Percentiles rank a stretch among this genome's conserved stretches.
Conservation (phyloP, 345 rosid genomes). For the Salix brachista region DNA sequence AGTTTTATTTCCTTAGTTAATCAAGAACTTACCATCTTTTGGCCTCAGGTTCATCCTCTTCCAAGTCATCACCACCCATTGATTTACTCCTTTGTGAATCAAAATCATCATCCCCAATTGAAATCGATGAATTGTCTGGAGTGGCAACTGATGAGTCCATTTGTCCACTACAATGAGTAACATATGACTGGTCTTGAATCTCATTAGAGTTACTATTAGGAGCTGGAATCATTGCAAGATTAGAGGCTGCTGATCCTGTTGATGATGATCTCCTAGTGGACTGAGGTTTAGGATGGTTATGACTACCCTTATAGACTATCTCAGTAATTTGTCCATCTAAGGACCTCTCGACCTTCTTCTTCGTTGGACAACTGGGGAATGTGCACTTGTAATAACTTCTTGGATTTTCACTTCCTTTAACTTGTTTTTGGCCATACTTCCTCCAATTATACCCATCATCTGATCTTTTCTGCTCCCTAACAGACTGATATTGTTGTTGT, state of each 20-base stretch:
- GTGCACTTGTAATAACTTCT: constrained; percentile 96
- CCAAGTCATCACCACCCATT: constrained; percentile 54
- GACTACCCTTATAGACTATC: constrained; percentile 84
- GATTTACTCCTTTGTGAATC: constrained; percentile 67
- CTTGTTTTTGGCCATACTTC: constrained; percentile 95
- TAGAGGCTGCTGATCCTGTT: constrained; percentile 20
- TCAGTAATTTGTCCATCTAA: constrained; percentile 81
- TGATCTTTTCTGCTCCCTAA: constrained; percentile 55
- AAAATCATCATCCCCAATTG: constrained; percentile 64
- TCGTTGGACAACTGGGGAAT: constrained; percentile 62
- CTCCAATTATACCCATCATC: constrained; percentile 95
- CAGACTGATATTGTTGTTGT: constrained; percentile 37
- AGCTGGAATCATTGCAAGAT: constrained; percentile 36
- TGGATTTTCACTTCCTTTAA: constrained; percentile 92
- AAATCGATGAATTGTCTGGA: constrained; percentile 67
- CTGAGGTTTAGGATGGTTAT: constrained; percentile 84
- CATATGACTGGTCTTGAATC: constrained; percentile 46
- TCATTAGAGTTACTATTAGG: constrained; percentile 29
- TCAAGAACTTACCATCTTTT: constrained; percentile 63
- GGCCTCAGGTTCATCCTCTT: constrained; percentile 75
- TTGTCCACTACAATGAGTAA: constrained; percentile 31
- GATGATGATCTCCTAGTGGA: constrained; percentile 64
- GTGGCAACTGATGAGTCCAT: constrained; percentile 45
- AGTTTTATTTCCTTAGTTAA: background rate
- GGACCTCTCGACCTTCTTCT: constrained; percentile 90